phyloP scores from a whole-genome alignment of 1,284 basidiomycete species.

The Porogramme epimiltina region DNA sequence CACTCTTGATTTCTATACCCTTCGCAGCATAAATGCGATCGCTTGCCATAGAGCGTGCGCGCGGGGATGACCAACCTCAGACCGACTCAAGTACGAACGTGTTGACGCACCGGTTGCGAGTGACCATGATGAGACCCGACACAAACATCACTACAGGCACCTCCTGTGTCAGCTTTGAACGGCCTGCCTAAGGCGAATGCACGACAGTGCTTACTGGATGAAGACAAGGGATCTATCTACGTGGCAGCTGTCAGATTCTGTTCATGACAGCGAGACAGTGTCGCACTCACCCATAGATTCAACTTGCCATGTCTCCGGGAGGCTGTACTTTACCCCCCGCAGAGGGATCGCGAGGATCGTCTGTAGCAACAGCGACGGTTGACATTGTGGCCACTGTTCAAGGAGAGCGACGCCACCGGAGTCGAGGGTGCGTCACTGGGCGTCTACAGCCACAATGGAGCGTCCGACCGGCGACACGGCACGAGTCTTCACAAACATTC shows the following conservation, averaged over 20 bases:
- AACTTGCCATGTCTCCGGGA: slow-evolving; percentile 65
- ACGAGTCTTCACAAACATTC: no score
- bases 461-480: no score
- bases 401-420: no score
- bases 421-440: no score
- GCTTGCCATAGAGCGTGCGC: no score
- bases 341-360: slow-evolving; percentile 66
- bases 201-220: no score
- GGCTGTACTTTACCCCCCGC: slow-evolving; percentile 56
- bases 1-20: no score
- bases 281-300: slow-evolving; percentile 53
- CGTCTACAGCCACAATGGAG: no score
- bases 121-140: slow-evolving; percentile 75
- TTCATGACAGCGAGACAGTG: neutral
- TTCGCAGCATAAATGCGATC: no score
- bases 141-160: slow-evolving; percentile 56
- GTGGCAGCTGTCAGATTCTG: neutral
- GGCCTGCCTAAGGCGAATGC: slow-evolving; percentile 30
- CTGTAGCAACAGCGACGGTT: slow-evolving; percentile 20
- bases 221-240: slow-evolving; percentile 60
- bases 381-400: slow-evolving; percentile 15
- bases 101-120: slow-evolving; percentile 73
- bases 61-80: no score
- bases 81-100: no score
- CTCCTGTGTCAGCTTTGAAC: neutral